These are phyloP conservation scores for Gossypium ekmanianum DNA, from an alignment of 345 rosid genomes.

Conservation along the genomic window DNA sequence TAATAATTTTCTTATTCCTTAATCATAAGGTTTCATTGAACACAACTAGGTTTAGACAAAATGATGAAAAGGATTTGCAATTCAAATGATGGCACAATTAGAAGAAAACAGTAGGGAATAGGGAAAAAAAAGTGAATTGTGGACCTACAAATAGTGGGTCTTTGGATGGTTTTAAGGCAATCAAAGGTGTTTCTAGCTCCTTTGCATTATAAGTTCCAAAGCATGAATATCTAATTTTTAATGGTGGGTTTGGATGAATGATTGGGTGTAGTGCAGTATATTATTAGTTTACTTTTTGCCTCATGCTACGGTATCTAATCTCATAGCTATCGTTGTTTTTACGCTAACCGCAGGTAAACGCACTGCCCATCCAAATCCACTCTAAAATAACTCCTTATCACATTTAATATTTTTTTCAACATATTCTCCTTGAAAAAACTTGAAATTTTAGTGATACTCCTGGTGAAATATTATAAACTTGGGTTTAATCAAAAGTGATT, in stretches of 20 bases:
- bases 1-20: constrained; percentile 15
- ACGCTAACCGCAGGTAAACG: too few relatives aligned
- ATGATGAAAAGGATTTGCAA: constrained; percentile 10
- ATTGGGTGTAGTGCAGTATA: fast-evolving
- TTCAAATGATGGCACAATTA: constrained; percentile 20
- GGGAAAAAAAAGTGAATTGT: background rate
- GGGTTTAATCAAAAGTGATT: too few relatives aligned
- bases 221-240: background rate
- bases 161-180: constrained; percentile 23
- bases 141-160: constrained; percentile 11
- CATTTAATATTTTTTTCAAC: too few relatives aligned
- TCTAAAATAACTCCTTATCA: too few relatives aligned
- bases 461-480: too few relatives aligned
- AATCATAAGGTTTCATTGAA: constrained; percentile 25
- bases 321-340: too few relatives aligned
- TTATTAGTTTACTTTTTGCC: too few relatives aligned
- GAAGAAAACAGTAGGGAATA: constrained; percentile 5
- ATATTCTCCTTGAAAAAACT: too few relatives aligned
- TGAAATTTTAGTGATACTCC: too few relatives aligned
- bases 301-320: fast-evolving
- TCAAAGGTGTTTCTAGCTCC: background rate
- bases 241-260: too few relatives aligned
- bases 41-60: constrained; percentile 24
- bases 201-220: background rate
- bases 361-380: too few relatives aligned